Conservation (phyloP, 768 basidiomycete species). For the Suillus fuscotomentosus region DNA sequence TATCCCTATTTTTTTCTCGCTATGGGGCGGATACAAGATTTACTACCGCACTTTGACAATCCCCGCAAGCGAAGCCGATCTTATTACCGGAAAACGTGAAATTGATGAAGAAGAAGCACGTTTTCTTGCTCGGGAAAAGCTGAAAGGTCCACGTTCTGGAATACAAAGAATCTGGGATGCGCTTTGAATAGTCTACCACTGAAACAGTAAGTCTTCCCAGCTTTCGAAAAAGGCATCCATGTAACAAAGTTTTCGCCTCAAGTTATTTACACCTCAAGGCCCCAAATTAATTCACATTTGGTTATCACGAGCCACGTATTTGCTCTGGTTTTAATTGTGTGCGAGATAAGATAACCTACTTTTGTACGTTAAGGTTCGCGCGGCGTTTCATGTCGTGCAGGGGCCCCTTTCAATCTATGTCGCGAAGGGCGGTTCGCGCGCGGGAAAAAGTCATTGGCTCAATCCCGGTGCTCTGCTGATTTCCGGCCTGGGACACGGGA, state of each 20-base stretch:
- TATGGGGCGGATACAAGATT: conserved; percentile 22
- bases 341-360: not conserved
- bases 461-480: not conserved
- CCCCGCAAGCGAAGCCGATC: conserved; percentile 52
- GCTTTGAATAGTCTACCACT: not conserved
- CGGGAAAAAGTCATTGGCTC: not conserved
- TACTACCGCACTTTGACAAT: conserved; percentile 19
- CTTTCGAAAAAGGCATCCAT: not conserved
- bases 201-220: not conserved
- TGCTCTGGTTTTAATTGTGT: not conserved
- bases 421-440: conserved; percentile 6
- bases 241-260: not conserved
- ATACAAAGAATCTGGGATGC: conserved; percentile 13
- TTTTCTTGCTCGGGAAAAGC: conserved; percentile 44
- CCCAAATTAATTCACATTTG: not conserved
- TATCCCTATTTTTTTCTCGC: conserved; percentile 15
- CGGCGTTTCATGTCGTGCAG: not conserved
- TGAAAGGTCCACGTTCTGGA: conserved; percentile 33
- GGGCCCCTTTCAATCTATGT: not conserved
- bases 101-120: conserved; percentile 64
- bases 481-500: not conserved
- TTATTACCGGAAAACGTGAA: conserved; percentile 53
- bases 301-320: not conserved
- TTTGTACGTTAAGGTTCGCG: not conserved
- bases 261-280: not conserved